Evolutionary conservation across 306 rosid genomes (phyloP).

Genomic region (Lithocarpus polystachyus): DNA sequence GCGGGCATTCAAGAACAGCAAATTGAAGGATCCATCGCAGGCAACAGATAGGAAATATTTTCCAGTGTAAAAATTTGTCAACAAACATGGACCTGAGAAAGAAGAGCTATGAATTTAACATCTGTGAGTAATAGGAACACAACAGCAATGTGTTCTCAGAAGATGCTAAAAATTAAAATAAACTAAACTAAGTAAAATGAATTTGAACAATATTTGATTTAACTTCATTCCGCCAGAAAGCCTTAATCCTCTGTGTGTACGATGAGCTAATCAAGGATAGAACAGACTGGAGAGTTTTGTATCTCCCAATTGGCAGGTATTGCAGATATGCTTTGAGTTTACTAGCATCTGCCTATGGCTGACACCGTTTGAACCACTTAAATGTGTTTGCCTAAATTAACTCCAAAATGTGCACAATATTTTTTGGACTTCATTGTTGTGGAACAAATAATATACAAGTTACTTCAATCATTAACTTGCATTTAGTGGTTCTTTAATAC

Average conservation of each 20-base stretch:
- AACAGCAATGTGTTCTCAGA: conserved; percentile 1
- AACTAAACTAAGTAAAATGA: not conserved
- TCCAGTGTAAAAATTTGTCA: conserved; percentile 86
- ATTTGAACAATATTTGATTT: not conserved
- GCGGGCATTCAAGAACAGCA: conserved; percentile 68
- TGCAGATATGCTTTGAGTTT: not conserved
- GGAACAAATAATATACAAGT: not conserved
- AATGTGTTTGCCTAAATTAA: not conserved
- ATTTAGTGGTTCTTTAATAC: not conserved
- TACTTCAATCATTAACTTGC: not conserved
- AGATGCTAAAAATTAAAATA: not conserved
- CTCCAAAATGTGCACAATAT: not conserved
- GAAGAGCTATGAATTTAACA: conserved; percentile 8
- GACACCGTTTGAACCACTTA: not conserved
- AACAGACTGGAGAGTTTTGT: not conserved
- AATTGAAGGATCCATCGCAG: conserved; percentile 93
- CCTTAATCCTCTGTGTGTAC: not conserved
- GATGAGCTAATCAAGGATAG: not conserved
- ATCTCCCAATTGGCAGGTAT: not conserved
- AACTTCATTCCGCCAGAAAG: not conserved
- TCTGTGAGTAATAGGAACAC: not conserved
- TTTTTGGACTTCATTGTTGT: not conserved
- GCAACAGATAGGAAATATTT: conserved; percentile 83
- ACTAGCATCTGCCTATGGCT: not conserved
- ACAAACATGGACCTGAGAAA: conserved; percentile 72